A percentile compares a stretch with the other conserved stretches of the same genome.
These are phyloP conservation scores for Neonectria punicea DNA, from an alignment of 2,329 filamentous ascomycete species.

Conservation along the genomic window DNA sequence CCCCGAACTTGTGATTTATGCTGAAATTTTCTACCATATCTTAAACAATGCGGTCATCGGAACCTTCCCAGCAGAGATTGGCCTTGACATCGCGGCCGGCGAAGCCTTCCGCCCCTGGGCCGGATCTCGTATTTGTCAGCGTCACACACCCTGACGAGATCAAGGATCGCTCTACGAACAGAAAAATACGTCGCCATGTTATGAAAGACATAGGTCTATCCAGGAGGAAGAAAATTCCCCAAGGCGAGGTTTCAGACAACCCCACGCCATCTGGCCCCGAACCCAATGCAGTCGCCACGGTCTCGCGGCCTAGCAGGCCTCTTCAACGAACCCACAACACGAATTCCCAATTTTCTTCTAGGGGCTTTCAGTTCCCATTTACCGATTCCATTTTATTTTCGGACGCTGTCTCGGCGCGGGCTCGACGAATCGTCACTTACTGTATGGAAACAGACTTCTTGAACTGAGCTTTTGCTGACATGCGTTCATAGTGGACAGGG, in stretches of 20 bases:
- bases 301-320: neutral
- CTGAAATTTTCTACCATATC: too few species aligned
- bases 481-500: neutral
- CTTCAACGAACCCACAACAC: neutral
- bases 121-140: constrained; percentile 20
- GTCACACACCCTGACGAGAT: constrained; percentile 18
- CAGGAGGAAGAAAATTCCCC: neutral
- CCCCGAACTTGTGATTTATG: too few species aligned
- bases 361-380: neutral
- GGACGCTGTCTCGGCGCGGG: neutral
- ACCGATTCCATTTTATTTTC: neutral
- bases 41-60: neutral
- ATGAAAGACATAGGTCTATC: constrained; percentile 20
- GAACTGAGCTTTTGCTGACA: neutral
- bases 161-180: constrained; percentile 8
- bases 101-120: neutral
- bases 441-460: neutral
- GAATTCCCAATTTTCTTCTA: neutral
- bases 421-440: neutral
- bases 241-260: neutral
- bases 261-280: neutral
- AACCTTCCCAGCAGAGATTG: neutral
- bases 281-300: neutral
- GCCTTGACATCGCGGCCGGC: neutral
- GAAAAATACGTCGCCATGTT: constrained; percentile 23